phyloP scores from a whole-genome alignment of 164 flowering plant genomes.

The Umbellularia californica region DNA sequence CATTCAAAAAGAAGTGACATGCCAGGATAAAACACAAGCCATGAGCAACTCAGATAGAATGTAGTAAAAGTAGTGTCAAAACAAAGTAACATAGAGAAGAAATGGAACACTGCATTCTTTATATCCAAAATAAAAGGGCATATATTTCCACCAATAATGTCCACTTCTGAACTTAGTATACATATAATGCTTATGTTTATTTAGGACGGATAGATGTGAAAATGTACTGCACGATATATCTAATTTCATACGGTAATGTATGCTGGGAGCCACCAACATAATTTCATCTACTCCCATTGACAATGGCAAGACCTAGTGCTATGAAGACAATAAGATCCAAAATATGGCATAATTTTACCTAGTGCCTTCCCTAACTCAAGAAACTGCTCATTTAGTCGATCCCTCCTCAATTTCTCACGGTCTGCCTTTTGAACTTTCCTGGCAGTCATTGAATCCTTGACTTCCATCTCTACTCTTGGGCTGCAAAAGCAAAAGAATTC shows the following conservation, averaged over 20 bases:
- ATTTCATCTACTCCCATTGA: neutral
- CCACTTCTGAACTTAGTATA: neutral
- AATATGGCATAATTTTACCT: conserved; percentile 35
- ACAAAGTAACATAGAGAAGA: neutral
- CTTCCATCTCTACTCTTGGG: conserved; percentile 44
- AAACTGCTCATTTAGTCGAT: conserved; percentile 84
- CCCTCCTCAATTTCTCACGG: conserved; percentile 89
- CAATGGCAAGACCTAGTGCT: neutral
- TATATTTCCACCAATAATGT: neutral
- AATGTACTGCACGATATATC: neutral
- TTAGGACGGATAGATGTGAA: neutral
- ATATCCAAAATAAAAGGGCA: neutral
- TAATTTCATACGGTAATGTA: neutral
- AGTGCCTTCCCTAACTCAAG: conserved; percentile 68
- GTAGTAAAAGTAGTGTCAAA: neutral
- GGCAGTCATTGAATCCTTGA: conserved; percentile 47
- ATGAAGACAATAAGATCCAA: neutral
- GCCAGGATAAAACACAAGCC: too few species aligned
- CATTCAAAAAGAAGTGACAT: too few species aligned
- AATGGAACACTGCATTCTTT: neutral
- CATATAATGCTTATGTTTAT: neutral
- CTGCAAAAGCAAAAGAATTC: conserved; percentile 12
- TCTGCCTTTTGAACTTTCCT: conserved; percentile 93
- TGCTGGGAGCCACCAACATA: neutral
- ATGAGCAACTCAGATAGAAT: too few species aligned